Conservation (phyloP, 2,329 filamentous ascomycete species). For the Ilyonectria mors-panacis region DNA sequence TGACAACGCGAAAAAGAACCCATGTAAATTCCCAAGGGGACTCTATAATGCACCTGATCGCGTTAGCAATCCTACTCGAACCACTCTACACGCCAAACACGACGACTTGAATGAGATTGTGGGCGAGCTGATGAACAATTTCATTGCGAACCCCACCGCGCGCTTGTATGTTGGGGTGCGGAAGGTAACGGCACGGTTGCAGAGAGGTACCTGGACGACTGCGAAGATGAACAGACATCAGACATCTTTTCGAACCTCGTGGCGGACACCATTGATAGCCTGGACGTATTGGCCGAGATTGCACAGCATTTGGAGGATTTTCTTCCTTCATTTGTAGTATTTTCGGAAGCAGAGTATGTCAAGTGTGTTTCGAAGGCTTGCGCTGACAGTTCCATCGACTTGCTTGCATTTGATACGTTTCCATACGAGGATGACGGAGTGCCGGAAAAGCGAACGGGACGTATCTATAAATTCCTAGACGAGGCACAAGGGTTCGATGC, state of each 20-base stretch:
- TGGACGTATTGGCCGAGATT: slow-evolving; percentile 41
- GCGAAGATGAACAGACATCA: slow-evolving; percentile 23
- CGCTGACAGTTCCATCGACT: slow-evolving; percentile 24
- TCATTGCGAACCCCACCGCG: slow-evolving; percentile 32
- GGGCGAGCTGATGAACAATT: slow-evolving; percentile 43
- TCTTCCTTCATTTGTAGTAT: neutral
- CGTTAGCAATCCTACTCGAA: slow-evolving; percentile 11
- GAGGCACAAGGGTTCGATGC: slow-evolving; percentile 36
- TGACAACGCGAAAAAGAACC: neutral
- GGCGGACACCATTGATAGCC: slow-evolving; percentile 36
- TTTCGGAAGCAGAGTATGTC: no score
- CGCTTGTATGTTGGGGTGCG: slow-evolving; percentile 36
- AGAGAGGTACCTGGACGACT: slow-evolving; percentile 38
- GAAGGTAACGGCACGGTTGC: slow-evolving; percentile 37
- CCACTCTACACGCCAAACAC: slow-evolving; percentile 13
- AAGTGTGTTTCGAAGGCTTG: neutral
- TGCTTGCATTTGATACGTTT: slow-evolving; percentile 39
- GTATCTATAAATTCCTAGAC: slow-evolving; percentile 40
- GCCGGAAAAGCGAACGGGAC: slow-evolving; percentile 30
- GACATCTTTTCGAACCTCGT: slow-evolving; percentile 40
- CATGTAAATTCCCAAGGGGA: slow-evolving; percentile 6
- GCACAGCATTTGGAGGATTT: slow-evolving; percentile 38
- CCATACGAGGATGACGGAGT: slow-evolving; percentile 16
- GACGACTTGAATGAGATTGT: slow-evolving; percentile 28
- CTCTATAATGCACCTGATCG: slow-evolving; percentile 16